Conservation (phyloP, 2,329 filamentous ascomycete genomes). For the Whalleya microplaca region DNA sequence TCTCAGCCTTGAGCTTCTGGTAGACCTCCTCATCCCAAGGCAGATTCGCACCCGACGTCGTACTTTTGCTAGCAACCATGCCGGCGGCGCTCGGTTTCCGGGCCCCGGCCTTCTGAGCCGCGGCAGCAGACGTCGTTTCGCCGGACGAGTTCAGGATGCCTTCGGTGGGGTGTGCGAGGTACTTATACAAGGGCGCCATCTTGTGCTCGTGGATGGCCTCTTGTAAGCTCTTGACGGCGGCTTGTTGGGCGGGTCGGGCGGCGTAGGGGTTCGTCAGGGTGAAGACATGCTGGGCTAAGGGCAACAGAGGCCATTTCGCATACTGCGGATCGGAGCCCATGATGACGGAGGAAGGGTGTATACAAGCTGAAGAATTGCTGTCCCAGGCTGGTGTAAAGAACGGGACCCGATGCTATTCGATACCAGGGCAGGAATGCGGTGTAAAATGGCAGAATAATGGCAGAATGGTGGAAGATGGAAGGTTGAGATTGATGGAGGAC, state of each 20-base stretch:
- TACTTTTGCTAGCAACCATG: constrained; percentile 74
- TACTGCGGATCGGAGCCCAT: constrained; percentile 85
- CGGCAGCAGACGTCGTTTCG: constrained; percentile 59
- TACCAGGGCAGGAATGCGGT: neutral
- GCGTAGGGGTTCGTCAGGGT: constrained; percentile 81
- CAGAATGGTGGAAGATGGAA: neutral
- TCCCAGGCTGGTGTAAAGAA: neutral
- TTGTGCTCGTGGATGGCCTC: constrained; percentile 82
- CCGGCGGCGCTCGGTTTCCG: constrained; percentile 73
- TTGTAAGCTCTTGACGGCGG: constrained; percentile 73
- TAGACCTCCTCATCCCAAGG: constrained; percentile 93
- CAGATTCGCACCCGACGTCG: constrained; percentile 67
- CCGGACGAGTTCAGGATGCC: constrained; percentile 79
- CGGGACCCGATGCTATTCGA: neutral
- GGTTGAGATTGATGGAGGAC: constrained; percentile 1
- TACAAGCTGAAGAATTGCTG: neutral
- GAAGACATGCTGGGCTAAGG: constrained; percentile 84
- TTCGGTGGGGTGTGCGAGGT: constrained; percentile 79
- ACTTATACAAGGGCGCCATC: constrained; percentile 86
- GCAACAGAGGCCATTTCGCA: constrained; percentile 80
- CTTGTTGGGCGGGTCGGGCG: constrained; percentile 66
- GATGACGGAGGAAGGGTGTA: constrained; percentile 39
- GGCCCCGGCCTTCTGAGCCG: constrained; percentile 58
- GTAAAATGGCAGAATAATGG: neutral
- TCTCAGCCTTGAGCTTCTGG: constrained; percentile 73